These are phyloP conservation scores for Exophiala dermatitidis DNA, from an alignment of 2,329 filamentous ascomycete genomes.

Conservation along the genomic window DNA sequence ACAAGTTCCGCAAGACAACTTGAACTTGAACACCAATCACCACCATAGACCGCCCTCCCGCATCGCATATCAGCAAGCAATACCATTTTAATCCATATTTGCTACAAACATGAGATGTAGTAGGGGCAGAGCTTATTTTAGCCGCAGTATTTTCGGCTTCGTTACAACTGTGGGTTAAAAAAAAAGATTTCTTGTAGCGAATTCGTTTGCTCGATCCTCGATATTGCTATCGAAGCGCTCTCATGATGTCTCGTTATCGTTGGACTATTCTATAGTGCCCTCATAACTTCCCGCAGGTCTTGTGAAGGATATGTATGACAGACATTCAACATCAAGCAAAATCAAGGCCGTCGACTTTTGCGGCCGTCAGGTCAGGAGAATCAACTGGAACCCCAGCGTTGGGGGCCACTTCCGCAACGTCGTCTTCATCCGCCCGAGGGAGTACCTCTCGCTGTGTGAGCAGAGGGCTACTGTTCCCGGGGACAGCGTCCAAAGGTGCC, in stretches of 20 bases:
- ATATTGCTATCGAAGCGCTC: constrained; percentile 13
- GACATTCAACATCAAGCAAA: constrained; percentile 18
- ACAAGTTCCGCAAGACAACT: too few species aligned
- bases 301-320: background rate
- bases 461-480: constrained; percentile 29
- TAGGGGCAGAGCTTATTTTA: too few species aligned
- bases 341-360: constrained; percentile 25
- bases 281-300: constrained; percentile 4
- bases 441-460: constrained; percentile 11
- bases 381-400: constrained; percentile 23
- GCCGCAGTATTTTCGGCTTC: too few species aligned
- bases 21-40: too few species aligned
- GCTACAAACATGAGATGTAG: too few species aligned
- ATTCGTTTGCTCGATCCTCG: background rate
- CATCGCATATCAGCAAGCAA: too few species aligned
- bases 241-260: constrained; percentile 18
- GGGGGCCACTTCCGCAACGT: constrained; percentile 10
- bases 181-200: background rate
- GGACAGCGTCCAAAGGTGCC: constrained; percentile 69
- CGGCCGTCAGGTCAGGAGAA: constrained; percentile 20
- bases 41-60: too few species aligned
- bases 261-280: constrained; percentile 12
- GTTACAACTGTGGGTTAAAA: too few species aligned
- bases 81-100: too few species aligned
- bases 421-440: background rate